Percentiles rank a stretch among this genome's conserved stretches.
Evolutionary conservation across 495 filamentous ascomycete genomes (phyloP).

Genomic region (Neurospora sp.): DNA sequence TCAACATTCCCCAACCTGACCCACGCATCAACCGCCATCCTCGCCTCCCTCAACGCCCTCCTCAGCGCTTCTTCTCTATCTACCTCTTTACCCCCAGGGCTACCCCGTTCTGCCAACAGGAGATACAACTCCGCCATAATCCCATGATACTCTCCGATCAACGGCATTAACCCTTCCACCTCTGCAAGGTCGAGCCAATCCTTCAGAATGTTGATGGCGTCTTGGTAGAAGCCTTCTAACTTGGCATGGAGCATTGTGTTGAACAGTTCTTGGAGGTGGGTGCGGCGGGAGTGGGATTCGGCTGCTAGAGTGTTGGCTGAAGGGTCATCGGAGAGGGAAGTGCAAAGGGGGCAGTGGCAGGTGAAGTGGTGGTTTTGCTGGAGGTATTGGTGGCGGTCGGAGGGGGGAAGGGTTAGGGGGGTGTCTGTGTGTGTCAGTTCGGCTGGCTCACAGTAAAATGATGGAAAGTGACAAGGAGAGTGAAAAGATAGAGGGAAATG

Average conservation of each 20-base stretch:
- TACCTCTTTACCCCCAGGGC: neutral
- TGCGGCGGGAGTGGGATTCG: slow-evolving; percentile 25
- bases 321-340: slow-evolving; percentile 16
- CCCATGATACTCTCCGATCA: slow-evolving; percentile 28
- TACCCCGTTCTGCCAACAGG: slow-evolving; percentile 22
- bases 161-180: slow-evolving; percentile 21
- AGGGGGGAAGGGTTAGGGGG: slow-evolving; percentile 17
- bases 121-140: slow-evolving; percentile 27
- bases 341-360: slow-evolving; percentile 32
- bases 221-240: slow-evolving; percentile 21
- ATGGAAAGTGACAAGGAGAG: too few relatives aligned
- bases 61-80: slow-evolving; percentile 11
- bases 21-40: slow-evolving; percentile 30
- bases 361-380: slow-evolving; percentile 28
- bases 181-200: slow-evolving; percentile 25
- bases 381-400: slow-evolving; percentile 19
- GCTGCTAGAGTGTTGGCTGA: neutral
- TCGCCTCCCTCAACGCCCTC: slow-evolving; percentile 24
- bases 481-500: too few relatives aligned
- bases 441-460: too few relatives aligned
- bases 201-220: slow-evolving; percentile 23
- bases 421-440: slow-evolving; percentile 19
- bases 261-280: slow-evolving; percentile 23
- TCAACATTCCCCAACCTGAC: slow-evolving; percentile 27
- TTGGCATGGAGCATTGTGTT: slow-evolving; percentile 22